phyloP scores from a whole-genome alignment of 805 yeast species.

The Yarrowia deformans region DNA sequence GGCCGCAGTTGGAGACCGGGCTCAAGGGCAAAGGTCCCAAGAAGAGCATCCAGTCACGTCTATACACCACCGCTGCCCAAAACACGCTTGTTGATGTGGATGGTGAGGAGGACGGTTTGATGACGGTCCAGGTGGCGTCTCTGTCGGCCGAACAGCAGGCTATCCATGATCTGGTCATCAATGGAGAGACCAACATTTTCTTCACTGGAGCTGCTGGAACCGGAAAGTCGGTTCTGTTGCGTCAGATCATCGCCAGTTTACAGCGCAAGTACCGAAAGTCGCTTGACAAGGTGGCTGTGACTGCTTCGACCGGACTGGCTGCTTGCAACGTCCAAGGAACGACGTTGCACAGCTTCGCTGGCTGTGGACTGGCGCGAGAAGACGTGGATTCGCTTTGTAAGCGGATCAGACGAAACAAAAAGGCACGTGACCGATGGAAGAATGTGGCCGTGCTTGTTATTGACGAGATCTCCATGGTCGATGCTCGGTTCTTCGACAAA shows the following conservation, averaged over 20 bases:
- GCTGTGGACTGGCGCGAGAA: slow-evolving; percentile 79
- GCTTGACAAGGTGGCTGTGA: slow-evolving; percentile 70
- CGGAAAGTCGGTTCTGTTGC: slow-evolving; percentile 89
- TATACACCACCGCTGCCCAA: background rate
- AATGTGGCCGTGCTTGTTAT: slow-evolving; percentile 73
- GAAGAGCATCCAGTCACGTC: slow-evolving; percentile 22
- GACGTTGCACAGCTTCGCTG: slow-evolving; percentile 85
- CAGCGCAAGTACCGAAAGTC: slow-evolving; percentile 54
- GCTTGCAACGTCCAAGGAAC: slow-evolving; percentile 93
- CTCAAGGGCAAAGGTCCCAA: background rate
- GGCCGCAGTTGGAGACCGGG: background rate
- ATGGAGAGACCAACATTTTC: slow-evolving; percentile 70
- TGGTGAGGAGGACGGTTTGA: slow-evolving; percentile 35
- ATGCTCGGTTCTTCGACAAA: slow-evolving; percentile 76
- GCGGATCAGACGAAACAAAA: slow-evolving; percentile 58
- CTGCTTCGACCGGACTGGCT: slow-evolving; percentile 97
- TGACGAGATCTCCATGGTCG: slow-evolving; percentile 96
- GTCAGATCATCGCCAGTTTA: slow-evolving; percentile 67
- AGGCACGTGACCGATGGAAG: slow-evolving; percentile 65
- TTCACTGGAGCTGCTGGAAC: slow-evolving; percentile 99
- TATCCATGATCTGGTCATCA: slow-evolving; percentile 68
- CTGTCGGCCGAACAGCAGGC: slow-evolving; percentile 58
- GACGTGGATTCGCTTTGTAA: slow-evolving; percentile 56
- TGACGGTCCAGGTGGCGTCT: slow-evolving; percentile 43
- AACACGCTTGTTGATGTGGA: slow-evolving; percentile 18